These are phyloP conservation scores for Aureococcus anophagefferens DNA, from an alignment of 108 stramenopile species.

Conservation along the genomic window DNA sequence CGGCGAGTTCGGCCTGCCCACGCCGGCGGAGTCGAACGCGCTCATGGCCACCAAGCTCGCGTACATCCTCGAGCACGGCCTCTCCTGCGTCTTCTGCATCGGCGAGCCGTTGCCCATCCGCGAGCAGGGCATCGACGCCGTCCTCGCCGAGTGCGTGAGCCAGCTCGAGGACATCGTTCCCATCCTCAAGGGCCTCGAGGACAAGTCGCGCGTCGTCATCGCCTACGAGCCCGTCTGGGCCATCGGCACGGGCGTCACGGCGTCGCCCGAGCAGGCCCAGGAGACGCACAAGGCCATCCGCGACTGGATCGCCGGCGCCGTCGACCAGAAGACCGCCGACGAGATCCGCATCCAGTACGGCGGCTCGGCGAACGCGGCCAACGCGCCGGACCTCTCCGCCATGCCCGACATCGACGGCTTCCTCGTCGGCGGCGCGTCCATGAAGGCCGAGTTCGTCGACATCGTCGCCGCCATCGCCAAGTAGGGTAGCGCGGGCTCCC, in stretches of 20 bases:
- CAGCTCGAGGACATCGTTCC: constrained; percentile 24
- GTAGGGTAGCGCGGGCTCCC: no score
- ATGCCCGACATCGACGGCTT: constrained; percentile 98
- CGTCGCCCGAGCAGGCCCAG: constrained; percentile 52
- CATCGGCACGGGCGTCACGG: constrained; percentile 54
- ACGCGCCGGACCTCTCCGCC: constrained; percentile 79
- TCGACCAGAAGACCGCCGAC: constrained; percentile 29
- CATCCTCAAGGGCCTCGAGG: constrained; percentile 12
- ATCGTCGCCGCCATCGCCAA: constrained; percentile 77
- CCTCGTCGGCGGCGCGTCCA: constrained; percentile 95
- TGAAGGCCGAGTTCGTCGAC: constrained; percentile 92
- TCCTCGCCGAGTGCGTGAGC: constrained; percentile 25
- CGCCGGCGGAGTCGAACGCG: constrained; percentile 38
- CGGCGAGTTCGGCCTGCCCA: constrained; percentile 30
- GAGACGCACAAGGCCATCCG: constrained; percentile 52
- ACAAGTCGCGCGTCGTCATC: constrained; percentile 44
- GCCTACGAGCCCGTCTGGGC: constrained; percentile 64
- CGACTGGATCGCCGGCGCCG: constrained; percentile 30
- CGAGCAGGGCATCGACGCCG: constrained; percentile 46
- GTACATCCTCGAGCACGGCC: constrained; percentile 42
- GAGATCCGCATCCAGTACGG: constrained; percentile 40
- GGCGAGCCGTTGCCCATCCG: constrained; percentile 48
- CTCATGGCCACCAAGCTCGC: constrained; percentile 45
- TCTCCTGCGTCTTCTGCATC: constrained; percentile 46
- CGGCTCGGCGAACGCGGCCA: constrained; percentile 76